Evolutionary conservation across 371 early-diverging fungal species (phyloP).

Genomic region (Rhizopus arrhizus): DNA sequence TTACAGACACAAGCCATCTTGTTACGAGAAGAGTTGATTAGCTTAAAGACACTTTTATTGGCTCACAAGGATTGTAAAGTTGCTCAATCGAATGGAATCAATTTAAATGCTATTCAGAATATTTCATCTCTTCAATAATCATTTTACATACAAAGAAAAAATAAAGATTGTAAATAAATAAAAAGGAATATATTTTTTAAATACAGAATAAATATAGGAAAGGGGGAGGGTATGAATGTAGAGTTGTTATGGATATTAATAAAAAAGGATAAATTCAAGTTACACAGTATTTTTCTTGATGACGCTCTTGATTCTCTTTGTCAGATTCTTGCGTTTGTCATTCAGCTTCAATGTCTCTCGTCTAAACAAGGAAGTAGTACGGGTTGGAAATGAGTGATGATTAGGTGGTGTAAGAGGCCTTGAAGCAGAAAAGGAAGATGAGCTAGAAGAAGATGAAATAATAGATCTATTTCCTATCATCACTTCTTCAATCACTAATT

Average conservation of each 20-base stretch:
- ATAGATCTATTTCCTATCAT: too few species aligned
- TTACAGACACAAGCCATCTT: conserved; percentile 66
- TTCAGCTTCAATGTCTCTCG: conserved; percentile 30
- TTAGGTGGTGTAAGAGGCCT: not conserved
- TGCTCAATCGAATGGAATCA: conserved; percentile 63
- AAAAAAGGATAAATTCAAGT: conserved; percentile 1
- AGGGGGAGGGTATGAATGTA: not conserved
- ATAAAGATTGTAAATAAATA: not conserved
- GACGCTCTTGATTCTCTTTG: conserved; percentile 23
- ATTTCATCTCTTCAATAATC: not conserved
- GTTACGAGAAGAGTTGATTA: conserved; percentile 73
- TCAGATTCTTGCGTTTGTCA: conserved; percentile 27
- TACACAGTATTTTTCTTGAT: conserved; percentile 21
- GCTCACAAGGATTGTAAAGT: conserved; percentile 80
- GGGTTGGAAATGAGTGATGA: not conserved
- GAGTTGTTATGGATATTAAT: not conserved
- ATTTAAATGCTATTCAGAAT: conserved; percentile 13
- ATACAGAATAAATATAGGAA: conserved; percentile 6
- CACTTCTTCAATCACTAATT: too few species aligned
- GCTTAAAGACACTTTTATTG: conserved; percentile 71
- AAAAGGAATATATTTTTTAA: conserved; percentile 4
- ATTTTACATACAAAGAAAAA: not conserved
- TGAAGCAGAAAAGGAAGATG: conserved; percentile 1
- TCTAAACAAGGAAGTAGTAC: conserved; percentile 21
- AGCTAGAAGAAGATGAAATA: too few species aligned